Base-by-base conservation (phyloP, 768 basidiomycete genomes). In the Russula dissimulans region DNA sequence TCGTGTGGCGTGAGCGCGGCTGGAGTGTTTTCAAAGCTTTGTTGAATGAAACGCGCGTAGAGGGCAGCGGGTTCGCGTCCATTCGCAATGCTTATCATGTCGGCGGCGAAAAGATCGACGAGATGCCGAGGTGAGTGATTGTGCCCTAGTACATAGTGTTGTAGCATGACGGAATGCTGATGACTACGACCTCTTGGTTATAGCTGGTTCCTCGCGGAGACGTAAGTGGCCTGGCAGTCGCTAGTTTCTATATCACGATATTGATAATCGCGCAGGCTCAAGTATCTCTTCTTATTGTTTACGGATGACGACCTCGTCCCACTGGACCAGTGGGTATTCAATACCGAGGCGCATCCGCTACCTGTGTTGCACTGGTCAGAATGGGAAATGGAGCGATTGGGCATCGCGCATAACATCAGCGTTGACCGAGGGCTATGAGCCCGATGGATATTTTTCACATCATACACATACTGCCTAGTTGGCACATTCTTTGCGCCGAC, bases 241-340 rank as follows among this genome's bases (percentile, higher is more conserved):
- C 17, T n/a, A 5, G 5, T 5, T 3, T 5, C n/a, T 36, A 15
- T n/a, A 3, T 3, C 10, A 5, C 18, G 17, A 53, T 41, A 39
- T 31, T 49, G 38, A 59, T 63, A 22, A 4, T 36, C 43, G 18
- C 32, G 3, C 67, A 85, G 83, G 63, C 73, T 89, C 57, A 88
- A 89, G 72, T 89, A 90, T 69, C 76, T 88, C 48, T 76, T 86
- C 69, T 75, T 91, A 22, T 70, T 87, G 68, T 91, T 89, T 70
- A 74, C 75, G 55, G 79, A 87, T 34, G 78, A 81, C 9, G 85
- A 90, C 62, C 77, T 77, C 3, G 63, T 89, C 41, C 73, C 75
- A 36, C 69, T 78, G 26, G 75, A 78, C 66, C 66, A 72, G 57
- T 78, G 70, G 68, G 76, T 78, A 39, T 78, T 79, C 70, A 78